Conservation (phyloP, 2,329 filamentous ascomycete genomes). For the Cordyceps pruinosa region DNA sequence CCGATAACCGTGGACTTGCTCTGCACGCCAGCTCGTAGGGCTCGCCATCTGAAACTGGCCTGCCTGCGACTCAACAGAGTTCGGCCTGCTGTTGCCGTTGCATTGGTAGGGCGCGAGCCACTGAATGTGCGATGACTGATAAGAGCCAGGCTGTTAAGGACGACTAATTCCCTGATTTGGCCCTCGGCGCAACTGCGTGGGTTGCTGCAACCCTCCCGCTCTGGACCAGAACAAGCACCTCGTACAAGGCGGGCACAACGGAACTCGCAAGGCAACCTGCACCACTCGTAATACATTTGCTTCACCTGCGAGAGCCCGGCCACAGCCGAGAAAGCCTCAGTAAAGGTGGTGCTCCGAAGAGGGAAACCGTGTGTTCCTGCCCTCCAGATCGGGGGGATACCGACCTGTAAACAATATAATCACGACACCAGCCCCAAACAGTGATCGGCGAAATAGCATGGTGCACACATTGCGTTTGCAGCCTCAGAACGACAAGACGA, state of each 20-base stretch:
- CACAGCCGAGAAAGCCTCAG: neutral
- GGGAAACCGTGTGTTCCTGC: no score
- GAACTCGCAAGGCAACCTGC: neutral
- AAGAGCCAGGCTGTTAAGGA: neutral
- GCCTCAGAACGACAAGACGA: neutral
- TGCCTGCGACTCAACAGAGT: neutral
- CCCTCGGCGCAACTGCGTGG: neutral
- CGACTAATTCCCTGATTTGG: neutral
- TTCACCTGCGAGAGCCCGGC: neutral
- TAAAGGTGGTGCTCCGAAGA: no score
- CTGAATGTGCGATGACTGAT: neutral
- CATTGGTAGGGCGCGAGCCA: neutral
- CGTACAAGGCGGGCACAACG: neutral
- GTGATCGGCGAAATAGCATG: neutral
- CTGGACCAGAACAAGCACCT: neutral
- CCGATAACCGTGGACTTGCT: slow-evolving; percentile 5
- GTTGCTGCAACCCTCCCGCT: neutral
- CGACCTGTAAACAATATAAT: no score
- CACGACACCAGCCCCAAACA: neutral
- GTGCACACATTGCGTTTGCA: neutral
- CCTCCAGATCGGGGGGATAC: no score
- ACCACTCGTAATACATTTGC: neutral
- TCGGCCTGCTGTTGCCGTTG: neutral
- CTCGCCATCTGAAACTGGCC: neutral
- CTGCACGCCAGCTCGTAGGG: neutral